Conservation (phyloP, 176 grass and related monocot species). For the Eleusine indica region DNA sequence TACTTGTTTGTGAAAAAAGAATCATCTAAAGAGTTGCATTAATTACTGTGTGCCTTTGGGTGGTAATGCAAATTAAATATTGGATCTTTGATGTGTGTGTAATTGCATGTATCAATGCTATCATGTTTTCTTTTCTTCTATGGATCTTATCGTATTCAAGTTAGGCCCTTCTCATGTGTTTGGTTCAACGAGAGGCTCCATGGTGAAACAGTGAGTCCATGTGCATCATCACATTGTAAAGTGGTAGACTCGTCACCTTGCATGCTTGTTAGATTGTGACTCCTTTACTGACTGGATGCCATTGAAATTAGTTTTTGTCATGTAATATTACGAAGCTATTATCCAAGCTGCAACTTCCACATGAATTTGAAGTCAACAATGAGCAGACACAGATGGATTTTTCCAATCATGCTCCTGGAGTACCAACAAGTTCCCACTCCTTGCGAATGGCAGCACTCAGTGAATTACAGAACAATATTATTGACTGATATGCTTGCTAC, state of each 20-base stretch:
- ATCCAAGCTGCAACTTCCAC: conserved; percentile 51
- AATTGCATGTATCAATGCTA: conserved; percentile 33
- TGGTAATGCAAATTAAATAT: not conserved
- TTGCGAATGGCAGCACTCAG: conserved; percentile 40
- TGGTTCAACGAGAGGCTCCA: conserved; percentile 36
- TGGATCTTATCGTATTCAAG: conserved; percentile 3
- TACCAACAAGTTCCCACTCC: not conserved
- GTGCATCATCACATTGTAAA: conserved; percentile 41
- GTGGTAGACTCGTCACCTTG: conserved; percentile 27
- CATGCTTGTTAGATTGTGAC: conserved; percentile 40
- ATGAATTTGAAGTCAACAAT: conserved; percentile 47
- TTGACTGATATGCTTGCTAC: not conserved
- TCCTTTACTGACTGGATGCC: conserved; percentile 49
- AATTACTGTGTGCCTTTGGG: not conserved
- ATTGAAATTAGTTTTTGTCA: conserved; percentile 55
- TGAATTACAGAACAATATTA: conserved; percentile 31
- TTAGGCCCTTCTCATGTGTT: conserved; percentile 20
- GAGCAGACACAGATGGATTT: conserved; percentile 18
- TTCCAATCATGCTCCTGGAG: not conserved
- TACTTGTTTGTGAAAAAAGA: too few relatives aligned
- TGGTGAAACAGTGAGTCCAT: conserved; percentile 39
- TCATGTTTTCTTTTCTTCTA: conserved; percentile 8
- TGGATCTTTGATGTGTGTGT: conserved; percentile 6
- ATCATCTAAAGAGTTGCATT: not conserved
- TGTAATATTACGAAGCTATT: conserved; percentile 57